A percentile compares a stretch with the other conserved stretches of the same genome.
These are phyloP conservation scores for Naganishia cerealis DNA, from an alignment of 1,284 basidiomycete species.

Conservation along the genomic window DNA sequence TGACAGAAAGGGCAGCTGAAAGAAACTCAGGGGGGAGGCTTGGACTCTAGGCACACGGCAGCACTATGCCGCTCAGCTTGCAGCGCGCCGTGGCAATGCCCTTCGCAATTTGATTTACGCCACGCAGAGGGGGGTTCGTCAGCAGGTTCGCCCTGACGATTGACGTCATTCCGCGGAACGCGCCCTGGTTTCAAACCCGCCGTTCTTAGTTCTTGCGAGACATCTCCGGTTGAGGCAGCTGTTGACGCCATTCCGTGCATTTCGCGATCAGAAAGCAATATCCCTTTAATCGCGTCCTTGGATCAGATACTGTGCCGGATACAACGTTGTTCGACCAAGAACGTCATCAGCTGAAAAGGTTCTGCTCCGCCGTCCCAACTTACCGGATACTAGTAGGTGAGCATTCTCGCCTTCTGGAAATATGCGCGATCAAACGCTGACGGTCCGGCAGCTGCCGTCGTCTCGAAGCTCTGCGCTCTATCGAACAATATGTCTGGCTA, in stretches of 20 bases:
- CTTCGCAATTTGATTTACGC: too few species aligned
- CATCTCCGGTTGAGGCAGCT: neutral
- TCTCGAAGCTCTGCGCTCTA: neutral
- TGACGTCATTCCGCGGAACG: neutral
- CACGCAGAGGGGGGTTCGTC: too few species aligned
- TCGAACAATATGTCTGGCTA: slow-evolving; percentile 18
- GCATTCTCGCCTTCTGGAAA: neutral
- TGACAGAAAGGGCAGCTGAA: too few species aligned
- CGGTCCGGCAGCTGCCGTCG: neutral
- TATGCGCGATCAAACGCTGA: neutral
- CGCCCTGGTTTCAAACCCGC: neutral
- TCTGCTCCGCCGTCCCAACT: neutral
- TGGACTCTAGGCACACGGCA: too few species aligned
- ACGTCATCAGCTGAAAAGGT: neutral
- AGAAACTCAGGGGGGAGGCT: too few species aligned
- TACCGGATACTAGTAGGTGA: neutral
- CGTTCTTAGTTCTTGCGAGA: slow-evolving; percentile 7
- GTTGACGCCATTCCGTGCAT: neutral
- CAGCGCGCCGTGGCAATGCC: too few species aligned
- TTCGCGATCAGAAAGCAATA: too few species aligned
- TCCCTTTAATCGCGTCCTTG: too few species aligned
- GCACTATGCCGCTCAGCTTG: too few species aligned
- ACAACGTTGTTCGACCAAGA: neutral
- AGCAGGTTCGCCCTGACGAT: neutral
- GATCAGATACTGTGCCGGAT: too few species aligned